Evolutionary conservation across 169 alveolate species (phyloP), one percentile per base, ranked within the genome.

Genomic region (Amoebophrya sp.): DNA sequence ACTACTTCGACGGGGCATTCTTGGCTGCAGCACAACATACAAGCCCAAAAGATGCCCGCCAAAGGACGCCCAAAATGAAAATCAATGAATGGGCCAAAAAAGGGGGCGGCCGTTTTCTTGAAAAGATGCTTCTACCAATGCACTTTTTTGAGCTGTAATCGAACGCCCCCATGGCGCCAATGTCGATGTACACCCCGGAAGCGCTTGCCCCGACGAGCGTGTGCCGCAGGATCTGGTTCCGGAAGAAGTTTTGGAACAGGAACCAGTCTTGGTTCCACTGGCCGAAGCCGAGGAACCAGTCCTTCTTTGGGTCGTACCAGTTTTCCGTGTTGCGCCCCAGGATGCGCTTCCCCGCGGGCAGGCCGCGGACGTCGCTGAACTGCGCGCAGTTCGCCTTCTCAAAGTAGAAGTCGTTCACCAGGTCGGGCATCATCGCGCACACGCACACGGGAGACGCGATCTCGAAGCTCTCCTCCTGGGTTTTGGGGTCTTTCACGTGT

Each of bases 191-290:
- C 34, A 58, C 23, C 39, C 78, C 78, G 48, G 48, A 42, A 13
- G 48, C 4, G 20, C 13, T 42, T 4, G 4, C 4, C 48, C 20
- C 48, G 48, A 42, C 4, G 48, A 42, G 48, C 48, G 4, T 42
- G 48, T 42, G n/a, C n/a, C 67, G 78, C 10, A 58, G 23, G 23
- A 58, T 58, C 5, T n/a, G 78, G 78, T 58, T n/a, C 10, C 78
- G 78, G 23, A 58, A 58, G 78, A 58, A 58, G 23, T 58, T 58
- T 13, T 58, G 78, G 78, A 23, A 58, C 39, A 58, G 78, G 23
- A 58, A 58, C 78, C 78, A 58, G 78, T 58, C 78, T 58, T 58
- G 78, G 78, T 58, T 58, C 78, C 78, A 58, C 78, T 58, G 78
- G 10, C 4, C 78, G 78, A 58, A 58, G 78, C 78, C 78, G 38